phyloP scores from a whole-genome alignment of 805 yeast species.

The Osmozyma mogii region DNA sequence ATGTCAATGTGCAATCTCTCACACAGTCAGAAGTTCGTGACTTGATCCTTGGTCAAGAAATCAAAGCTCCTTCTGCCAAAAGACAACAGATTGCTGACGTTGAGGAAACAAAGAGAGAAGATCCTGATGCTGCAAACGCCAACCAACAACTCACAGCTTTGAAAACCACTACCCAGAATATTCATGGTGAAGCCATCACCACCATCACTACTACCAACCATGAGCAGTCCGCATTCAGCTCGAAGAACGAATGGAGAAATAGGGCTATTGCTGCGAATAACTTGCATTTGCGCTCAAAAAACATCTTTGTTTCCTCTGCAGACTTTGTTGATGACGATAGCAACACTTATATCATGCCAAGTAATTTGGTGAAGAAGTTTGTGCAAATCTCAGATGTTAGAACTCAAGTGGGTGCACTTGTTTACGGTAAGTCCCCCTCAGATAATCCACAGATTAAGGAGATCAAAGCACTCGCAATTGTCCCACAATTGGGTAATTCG shows the following conservation, averaged over 20 bases:
- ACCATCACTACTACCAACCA: constrained; percentile 88
- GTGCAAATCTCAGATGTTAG: constrained; percentile 75
- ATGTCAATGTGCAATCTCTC: constrained; percentile 75
- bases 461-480: constrained; percentile 62
- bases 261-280: constrained; percentile 74
- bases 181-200: constrained; percentile 92
- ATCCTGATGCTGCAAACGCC: constrained; percentile 21
- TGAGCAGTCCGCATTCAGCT: constrained; percentile 76
- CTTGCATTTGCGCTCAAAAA: constrained; percentile 64
- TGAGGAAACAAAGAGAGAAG: constrained; percentile 39
- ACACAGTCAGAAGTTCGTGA: constrained; percentile 94
- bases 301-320: constrained; percentile 61
- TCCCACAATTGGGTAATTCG: constrained; percentile 80
- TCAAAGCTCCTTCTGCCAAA: constrained; percentile 79
- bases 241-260: constrained; percentile 86
- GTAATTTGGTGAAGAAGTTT: constrained; percentile 68
- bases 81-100: constrained; percentile 80
- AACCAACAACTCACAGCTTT: constrained; percentile 59
- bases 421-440: constrained; percentile 73
- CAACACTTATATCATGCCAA: constrained; percentile 72
- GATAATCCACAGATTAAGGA: constrained; percentile 74
- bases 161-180: constrained; percentile 78
- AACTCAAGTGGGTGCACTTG: constrained; percentile 71
- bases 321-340: constrained; percentile 41
- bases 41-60: constrained; percentile 88